Evolutionary conservation across 352 stramenopile species (phyloP).

Genomic region (Saprolegnia parasitica): DNA sequence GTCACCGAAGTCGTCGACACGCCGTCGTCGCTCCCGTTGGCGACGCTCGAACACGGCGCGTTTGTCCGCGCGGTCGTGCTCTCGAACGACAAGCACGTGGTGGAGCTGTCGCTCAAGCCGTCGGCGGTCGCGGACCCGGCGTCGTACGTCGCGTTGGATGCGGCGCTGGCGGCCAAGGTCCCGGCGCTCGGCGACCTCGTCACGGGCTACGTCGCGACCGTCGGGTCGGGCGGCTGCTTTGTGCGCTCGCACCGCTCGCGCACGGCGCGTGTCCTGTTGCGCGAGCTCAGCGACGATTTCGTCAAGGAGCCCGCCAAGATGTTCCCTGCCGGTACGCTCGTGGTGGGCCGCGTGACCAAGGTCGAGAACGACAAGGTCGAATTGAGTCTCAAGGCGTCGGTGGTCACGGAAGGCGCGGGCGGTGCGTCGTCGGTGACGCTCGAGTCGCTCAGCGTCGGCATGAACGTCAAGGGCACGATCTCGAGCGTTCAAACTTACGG

Average conservation of each 20-base stretch:
- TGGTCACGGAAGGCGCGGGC: constrained; percentile 84
- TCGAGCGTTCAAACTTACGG: constrained; percentile 94
- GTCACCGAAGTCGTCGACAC: constrained; percentile 56
- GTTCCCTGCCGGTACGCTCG: constrained; percentile 91
- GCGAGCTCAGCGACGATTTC: constrained; percentile 94
- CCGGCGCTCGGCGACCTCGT: constrained; percentile 81
- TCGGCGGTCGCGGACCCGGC: constrained; percentile 50
- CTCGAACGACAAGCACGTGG: constrained; percentile 29
- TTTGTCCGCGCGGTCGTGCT: constrained; percentile 78
- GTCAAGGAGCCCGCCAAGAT: constrained; percentile 84
- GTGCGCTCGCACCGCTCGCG: constrained; percentile 85
- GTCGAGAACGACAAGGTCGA: constrained; percentile 81
- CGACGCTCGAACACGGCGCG: constrained; percentile 48
- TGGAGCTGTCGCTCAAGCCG: constrained; percentile 73
- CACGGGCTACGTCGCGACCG: constrained; percentile 88
- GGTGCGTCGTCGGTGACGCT: constrained; percentile 66
- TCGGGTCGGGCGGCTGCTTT: constrained; percentile 91
- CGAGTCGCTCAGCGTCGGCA: constrained; percentile 85
- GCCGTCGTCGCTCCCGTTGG: constrained; percentile 31
- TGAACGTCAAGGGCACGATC: constrained; percentile 93
- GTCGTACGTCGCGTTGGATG: constrained; percentile 40
- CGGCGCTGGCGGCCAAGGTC: constrained; percentile 31
- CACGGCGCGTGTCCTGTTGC: constrained; percentile 89
- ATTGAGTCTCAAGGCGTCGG: constrained; percentile 91
- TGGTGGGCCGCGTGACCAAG: constrained; percentile 92